A percentile compares a stretch with the other conserved stretches of the same genome.
phyloP scores from a whole-genome alignment of 106 monocot species.

The Dactylorhiza incarnata region DNA sequence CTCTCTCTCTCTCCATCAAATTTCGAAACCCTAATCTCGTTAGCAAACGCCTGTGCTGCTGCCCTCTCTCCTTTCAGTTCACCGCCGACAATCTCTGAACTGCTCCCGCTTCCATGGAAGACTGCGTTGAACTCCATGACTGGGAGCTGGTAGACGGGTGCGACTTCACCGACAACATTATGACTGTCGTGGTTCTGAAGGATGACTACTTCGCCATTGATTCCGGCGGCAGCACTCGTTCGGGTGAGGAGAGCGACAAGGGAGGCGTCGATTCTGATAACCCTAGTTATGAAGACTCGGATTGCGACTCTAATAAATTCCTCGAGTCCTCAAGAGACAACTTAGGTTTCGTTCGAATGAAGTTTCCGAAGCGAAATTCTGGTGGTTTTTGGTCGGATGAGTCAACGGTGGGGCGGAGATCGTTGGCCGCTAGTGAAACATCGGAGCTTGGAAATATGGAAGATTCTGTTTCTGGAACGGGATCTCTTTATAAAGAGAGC shows the following conservation, averaged over 20 bases:
- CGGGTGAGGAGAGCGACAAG: constrained; percentile 6
- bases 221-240: not conserved
- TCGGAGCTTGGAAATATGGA: constrained; percentile 3
- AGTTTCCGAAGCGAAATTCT: not conserved
- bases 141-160: constrained; percentile 32
- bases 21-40: not conserved
- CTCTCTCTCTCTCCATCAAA: too few relatives aligned
- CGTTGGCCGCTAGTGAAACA: not conserved
- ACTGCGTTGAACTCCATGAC: constrained; percentile 13
- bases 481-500: not conserved
- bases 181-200: constrained; percentile 8
- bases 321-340: not conserved
- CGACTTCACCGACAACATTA: not conserved
- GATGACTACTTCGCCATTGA: constrained; percentile 44
- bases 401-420: not conserved
- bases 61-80: not conserved
- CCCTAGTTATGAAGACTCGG: constrained; percentile 29
- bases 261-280: constrained; percentile 16
- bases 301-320: constrained; percentile 9
- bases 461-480: not conserved
- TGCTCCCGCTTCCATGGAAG: constrained; percentile 22
- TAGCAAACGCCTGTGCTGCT: not conserved
- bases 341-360: not conserved
- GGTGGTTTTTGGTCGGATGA: constrained; percentile 11
- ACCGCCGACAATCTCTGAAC: not conserved